These are phyloP conservation scores for Verticillium tricorpus DNA, from an alignment of 2,329 filamentous ascomycete genomes.

Conservation along the genomic window DNA sequence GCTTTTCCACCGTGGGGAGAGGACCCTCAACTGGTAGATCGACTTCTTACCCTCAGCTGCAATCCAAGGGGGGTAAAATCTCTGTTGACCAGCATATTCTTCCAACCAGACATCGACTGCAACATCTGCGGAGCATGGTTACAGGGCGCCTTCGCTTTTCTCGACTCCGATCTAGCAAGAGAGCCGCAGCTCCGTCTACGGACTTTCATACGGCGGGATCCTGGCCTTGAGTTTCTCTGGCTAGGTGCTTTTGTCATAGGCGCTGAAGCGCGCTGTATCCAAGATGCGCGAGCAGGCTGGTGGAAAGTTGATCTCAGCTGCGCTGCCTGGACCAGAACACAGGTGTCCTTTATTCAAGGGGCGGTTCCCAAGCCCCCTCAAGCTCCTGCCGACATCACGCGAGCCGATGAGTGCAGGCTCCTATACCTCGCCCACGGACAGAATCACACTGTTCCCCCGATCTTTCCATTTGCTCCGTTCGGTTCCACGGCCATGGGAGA, in stretches of 20 bases:
- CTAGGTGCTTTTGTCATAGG: slow-evolving; percentile 16
- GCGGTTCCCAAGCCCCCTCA: background rate
- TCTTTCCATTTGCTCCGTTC: slow-evolving; percentile 14
- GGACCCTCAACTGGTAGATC: slow-evolving; percentile 7
- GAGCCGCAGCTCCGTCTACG: slow-evolving; percentile 8
- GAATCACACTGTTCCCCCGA: slow-evolving; percentile 7
- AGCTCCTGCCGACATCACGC: slow-evolving; percentile 5
- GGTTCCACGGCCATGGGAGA: slow-evolving; percentile 10
- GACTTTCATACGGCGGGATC: slow-evolving; percentile 12
- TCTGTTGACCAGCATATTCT: slow-evolving; percentile 15
- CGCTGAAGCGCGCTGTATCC: background rate
- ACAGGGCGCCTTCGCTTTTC: slow-evolving; percentile 13
- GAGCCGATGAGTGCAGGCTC: slow-evolving; percentile 15
- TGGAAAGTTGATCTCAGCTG: slow-evolving; percentile 2
- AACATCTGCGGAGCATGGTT: slow-evolving; percentile 17
- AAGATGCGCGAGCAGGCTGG: slow-evolving; percentile 1
- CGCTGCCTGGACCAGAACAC: slow-evolving; percentile 4
- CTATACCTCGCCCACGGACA: slow-evolving; percentile 12
- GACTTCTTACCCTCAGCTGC: slow-evolving; percentile 15
- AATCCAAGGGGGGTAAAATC: slow-evolving; percentile 12
- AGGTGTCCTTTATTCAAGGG: slow-evolving; percentile 3
- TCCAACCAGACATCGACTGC: slow-evolving; percentile 11
- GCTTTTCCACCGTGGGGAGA: background rate
- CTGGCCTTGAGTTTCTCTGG: slow-evolving; percentile 14
- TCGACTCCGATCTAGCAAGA: slow-evolving; percentile 3